Base-by-base conservation (phyloP, 2,329 filamentous ascomycete species). In the Fusarium equiseti region DNA sequence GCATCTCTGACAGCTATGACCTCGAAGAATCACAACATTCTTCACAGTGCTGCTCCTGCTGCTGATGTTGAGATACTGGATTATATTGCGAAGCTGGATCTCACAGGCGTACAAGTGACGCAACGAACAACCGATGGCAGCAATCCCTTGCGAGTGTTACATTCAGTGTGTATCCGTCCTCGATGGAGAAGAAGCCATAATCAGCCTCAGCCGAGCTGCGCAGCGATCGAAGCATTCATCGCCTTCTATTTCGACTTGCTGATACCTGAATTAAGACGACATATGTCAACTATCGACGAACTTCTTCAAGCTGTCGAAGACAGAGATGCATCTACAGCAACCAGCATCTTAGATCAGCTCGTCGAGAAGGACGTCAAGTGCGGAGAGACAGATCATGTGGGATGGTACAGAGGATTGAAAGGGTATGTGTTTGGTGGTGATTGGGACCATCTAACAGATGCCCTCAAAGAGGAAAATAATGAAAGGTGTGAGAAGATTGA, bases 401-500 rank as follows among this genome's bases (percentile, higher is more conserved):
- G 4, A 1, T 73, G 65, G 65, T 72, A 68, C n/a, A 67, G 68
- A 24, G 68, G 68, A 8, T 4, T 73, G 0, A 18, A 18, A 1
- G 38, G 49, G 3, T 71, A 71, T 18, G 13, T 61, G 5, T 15
- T 11, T 1, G 48, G 26, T 10, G 27, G 15, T 1, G 44, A 43
- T 3, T 73, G 71, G 71, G 38, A 69, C 2, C 6, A 26, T 1
- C 13, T 66, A 8, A n/a, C 10, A 0, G 12, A 44, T 2, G 51
- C 16, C 0, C 29, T 71, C 0, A 20, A 46, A 2, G 61, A 60
- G 0, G 64, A 73, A 38, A 4, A 58, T 5, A 16, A 62, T 0
- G 58, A 71, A 1, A 63, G 5, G 0, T 3, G 1, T 0, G 51
- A 58, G 0, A 45, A 16, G 0, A 5, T 20, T 2, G 1, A 12